Evolutionary conservation across 345 rosid species (phyloP), one percentile per base, ranked within the genome.

Genomic region (Eucalyptus virginea): DNA sequence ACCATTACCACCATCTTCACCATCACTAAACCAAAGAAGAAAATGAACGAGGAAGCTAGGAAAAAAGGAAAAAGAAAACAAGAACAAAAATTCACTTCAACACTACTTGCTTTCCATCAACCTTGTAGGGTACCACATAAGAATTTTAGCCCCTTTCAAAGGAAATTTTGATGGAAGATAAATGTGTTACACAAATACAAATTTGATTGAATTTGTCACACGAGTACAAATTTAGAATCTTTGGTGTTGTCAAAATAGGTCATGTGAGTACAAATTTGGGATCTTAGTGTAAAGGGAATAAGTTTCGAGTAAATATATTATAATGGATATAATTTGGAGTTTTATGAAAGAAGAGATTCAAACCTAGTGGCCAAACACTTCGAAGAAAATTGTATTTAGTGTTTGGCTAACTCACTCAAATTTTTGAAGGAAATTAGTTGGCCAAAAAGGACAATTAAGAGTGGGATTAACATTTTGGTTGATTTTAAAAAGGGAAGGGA

Each of bases 211-310:
- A 19, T 8, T 11, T 52, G 2, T 52, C 58, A 52, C 8, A 3
- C 2, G 58, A 0, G 2, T 52, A 52, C 58, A 19, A 52, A 52
- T 52, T 52, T 52, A 52, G 26, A 52, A 9, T 52, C 10, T 52
- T 52, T 52, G 2, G 10, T 8, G 10, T 52, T 0, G 4, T 52
- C 4, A 2, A 52, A 52, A 52, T 52, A 8, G 1, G 1, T 8
- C 56, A 9, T 23, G 2, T 56, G 30, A 4, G 6, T 56, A 56
- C 1, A 24, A 1, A 24, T 56, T 56, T 24, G 1, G 30, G 2
- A 10, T 58, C 28, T 32, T 52, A 24, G 6, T 56, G 30, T 56
- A 3, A 24, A 23, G 62, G 28, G 62, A 56, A 56, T 23, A 56
- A 56, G 58, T 52, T 52, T 52, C 1, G 11, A 8, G 2, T 8